Percentiles rank a stretch among this genome's conserved stretches.
Evolutionary conservation across 179 eudicot species (phyloP).

Genomic region (Spinacia oleracea): DNA sequence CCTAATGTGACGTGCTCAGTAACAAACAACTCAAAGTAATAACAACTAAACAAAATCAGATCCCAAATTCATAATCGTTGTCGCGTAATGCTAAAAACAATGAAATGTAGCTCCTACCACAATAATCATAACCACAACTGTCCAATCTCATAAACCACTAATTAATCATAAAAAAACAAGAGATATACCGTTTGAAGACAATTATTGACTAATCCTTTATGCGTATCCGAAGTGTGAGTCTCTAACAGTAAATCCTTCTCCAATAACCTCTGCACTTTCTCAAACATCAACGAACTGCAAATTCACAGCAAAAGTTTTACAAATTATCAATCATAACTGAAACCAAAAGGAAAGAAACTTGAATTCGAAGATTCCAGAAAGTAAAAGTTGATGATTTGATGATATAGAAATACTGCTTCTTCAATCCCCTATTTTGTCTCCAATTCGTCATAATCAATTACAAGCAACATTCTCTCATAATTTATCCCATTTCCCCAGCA

Average conservation of each 20-base stretch:
- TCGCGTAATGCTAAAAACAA: background rate
- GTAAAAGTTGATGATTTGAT: background rate
- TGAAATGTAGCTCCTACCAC: background rate
- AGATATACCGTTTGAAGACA: constrained; percentile 56
- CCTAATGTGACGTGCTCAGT: background rate
- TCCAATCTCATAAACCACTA: background rate
- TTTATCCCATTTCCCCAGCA: too few species aligned
- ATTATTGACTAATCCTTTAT: constrained; percentile 60
- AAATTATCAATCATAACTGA: background rate
- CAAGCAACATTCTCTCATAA: too few species aligned
- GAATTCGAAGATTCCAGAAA: background rate
- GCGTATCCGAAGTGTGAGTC: constrained; percentile 62
- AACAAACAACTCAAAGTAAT: background rate
- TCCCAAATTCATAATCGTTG: background rate
- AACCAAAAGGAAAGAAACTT: background rate
- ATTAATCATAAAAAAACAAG: background rate
- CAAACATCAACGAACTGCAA: constrained; percentile 79
- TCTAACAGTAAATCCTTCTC: constrained; percentile 89
- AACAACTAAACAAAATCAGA: background rate
- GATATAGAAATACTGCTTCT: too few species aligned
- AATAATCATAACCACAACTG: background rate
- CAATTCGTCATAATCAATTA: too few species aligned
- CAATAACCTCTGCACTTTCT: constrained; percentile 67
- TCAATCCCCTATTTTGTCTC: too few species aligned
- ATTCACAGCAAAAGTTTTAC: constrained; percentile 11